A percentile compares a stretch with the other conserved stretches of the same genome.
These are phyloP conservation scores for Albifimbria verrucaria DNA, from an alignment of 2,329 filamentous ascomycete genomes.

Conservation along the genomic window DNA sequence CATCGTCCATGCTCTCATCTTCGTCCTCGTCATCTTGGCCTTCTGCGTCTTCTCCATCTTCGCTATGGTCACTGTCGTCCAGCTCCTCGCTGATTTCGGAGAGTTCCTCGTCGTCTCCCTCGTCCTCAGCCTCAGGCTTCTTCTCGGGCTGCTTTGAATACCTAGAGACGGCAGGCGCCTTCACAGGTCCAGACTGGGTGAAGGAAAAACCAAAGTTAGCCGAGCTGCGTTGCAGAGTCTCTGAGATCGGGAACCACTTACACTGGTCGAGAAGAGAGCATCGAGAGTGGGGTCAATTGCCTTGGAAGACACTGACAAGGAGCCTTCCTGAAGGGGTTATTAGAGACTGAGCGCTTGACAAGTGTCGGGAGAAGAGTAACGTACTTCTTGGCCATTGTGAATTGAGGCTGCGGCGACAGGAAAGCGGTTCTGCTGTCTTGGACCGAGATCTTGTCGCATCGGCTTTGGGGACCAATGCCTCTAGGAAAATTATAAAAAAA, in stretches of 20 bases:
- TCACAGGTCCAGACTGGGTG: constrained; percentile 48
- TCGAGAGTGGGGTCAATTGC: constrained; percentile 66
- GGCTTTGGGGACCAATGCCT: not conserved
- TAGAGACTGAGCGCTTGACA: no score
- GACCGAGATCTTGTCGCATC: not conserved
- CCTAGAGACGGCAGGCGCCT: constrained; percentile 40
- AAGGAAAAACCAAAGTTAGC: not conserved
- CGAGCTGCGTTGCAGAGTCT: no score
- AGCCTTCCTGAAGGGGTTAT: constrained; percentile 2
- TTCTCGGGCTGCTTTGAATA: constrained; percentile 37
- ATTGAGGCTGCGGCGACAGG: no score
- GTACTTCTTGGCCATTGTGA: constrained; percentile 22
- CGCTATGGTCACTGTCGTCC: constrained; percentile 28
- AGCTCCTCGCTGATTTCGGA: constrained; percentile 31
- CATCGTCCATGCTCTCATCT: constrained; percentile 19
- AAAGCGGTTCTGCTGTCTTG: not conserved
- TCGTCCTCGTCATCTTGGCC: constrained; percentile 30
- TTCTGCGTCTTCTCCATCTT: constrained; percentile 19
- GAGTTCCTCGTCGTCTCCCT: constrained; percentile 29
- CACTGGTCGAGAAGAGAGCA: constrained; percentile 69
- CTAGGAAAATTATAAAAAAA: constrained; percentile 16
- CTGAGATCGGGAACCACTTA: no score
- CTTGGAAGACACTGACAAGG: constrained; percentile 43
- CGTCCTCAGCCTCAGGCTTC: constrained; percentile 28
- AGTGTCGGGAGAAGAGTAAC: no score